These are phyloP conservation scores for Geoglossum cookeanum DNA, from an alignment of 2,329 filamentous ascomycete genomes.

Conservation along the genomic window DNA sequence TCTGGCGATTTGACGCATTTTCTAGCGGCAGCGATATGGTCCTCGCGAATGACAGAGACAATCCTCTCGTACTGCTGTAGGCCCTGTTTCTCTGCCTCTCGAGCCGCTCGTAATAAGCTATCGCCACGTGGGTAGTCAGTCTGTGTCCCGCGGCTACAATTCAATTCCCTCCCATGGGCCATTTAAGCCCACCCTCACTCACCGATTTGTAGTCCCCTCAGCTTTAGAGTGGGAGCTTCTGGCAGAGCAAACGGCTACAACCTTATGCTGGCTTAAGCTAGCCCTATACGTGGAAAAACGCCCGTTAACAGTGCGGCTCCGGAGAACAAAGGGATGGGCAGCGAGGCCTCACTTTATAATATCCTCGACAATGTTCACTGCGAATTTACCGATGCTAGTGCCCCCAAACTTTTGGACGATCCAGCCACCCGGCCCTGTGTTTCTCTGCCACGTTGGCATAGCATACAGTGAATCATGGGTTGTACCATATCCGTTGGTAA, in stretches of 20 bases:
- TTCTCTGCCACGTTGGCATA: neutral
- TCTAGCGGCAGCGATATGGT: conserved; percentile 59
- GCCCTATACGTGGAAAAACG: conserved; percentile 16
- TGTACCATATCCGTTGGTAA: neutral
- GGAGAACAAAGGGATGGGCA: neutral
- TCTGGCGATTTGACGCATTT: conserved; percentile 22
- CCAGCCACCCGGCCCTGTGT: conserved; percentile 31
- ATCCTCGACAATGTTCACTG: conserved; percentile 34
- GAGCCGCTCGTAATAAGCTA: conserved; percentile 27
- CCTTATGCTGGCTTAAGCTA: conserved; percentile 44
- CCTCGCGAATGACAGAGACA: conserved; percentile 61
- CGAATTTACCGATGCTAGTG: conserved; percentile 89
- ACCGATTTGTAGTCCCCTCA: conserved; percentile 90
- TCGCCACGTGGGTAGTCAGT: neutral
- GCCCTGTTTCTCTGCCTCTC: conserved; percentile 24
- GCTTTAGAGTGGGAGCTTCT: conserved; percentile 86
- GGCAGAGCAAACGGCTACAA: conserved; percentile 90
- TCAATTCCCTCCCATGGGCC: neutral
- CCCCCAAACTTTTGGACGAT: conserved; percentile 90
- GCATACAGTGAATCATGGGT: neutral
- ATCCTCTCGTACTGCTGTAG: conserved; percentile 45
- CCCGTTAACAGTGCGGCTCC: conserved; percentile 9
- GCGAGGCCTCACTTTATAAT: conserved; percentile 38
- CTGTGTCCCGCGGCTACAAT: neutral
- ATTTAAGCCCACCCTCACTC: conserved; percentile 15